Evolutionary conservation across 2,329 filamentous ascomycete species (phyloP).

Genomic region (Colletotrichum lupini): DNA sequence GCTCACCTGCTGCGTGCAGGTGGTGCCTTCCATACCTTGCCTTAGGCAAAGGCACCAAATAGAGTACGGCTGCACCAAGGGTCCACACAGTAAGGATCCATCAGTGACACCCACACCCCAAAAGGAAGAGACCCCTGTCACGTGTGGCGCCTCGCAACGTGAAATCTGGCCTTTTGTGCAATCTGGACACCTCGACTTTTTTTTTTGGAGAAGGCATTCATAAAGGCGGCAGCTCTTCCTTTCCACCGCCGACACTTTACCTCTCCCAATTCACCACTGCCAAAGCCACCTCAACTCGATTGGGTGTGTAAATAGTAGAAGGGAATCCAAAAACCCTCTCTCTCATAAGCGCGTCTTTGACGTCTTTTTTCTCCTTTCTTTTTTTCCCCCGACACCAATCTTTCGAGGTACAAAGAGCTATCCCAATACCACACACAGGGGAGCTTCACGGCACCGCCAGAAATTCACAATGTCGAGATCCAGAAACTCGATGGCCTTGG

Average conservation of each 20-base stretch:
- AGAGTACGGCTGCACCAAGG: slow-evolving; percentile 4
- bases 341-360: slow-evolving; percentile 5
- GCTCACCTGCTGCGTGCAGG: neutral
- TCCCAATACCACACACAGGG: neutral
- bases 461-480: slow-evolving; percentile 61
- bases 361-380: slow-evolving; percentile 3
- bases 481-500: slow-evolving; percentile 76
- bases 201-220: slow-evolving; percentile 46
- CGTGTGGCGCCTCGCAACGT: slow-evolving; percentile 46
- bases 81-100: slow-evolving; percentile 37
- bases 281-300: slow-evolving; percentile 33
- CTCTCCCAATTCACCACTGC: slow-evolving; percentile 25
- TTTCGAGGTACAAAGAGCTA: slow-evolving; percentile 8
- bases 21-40: neutral
- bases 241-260: slow-evolving; percentile 38
- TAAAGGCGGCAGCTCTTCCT: slow-evolving; percentile 45
- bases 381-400: slow-evolving; percentile 7
- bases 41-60: neutral
- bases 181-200: slow-evolving; percentile 58
- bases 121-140: slow-evolving; percentile 40
- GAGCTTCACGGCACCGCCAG: slow-evolving; percentile 34
- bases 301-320: slow-evolving; percentile 34
- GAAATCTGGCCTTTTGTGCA: slow-evolving; percentile 62
- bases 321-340: slow-evolving; percentile 18
- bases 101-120: slow-evolving; percentile 3